phyloP scores from a whole-genome alignment of 768 basidiomycete species.

The Pilatotrama ljubarskyi region DNA sequence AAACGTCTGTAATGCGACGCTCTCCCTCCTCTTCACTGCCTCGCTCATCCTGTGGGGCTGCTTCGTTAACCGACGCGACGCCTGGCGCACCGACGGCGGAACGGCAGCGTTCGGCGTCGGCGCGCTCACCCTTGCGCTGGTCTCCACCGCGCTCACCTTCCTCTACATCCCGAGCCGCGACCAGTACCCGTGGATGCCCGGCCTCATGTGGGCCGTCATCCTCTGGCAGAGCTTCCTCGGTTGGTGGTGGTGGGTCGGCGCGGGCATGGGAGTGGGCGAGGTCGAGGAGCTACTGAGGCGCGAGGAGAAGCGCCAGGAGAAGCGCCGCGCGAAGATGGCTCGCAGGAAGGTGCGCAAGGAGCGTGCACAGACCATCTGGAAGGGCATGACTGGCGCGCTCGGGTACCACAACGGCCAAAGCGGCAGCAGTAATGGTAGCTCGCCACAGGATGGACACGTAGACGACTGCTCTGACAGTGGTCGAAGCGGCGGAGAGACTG shows the following conservation, averaged over 20 bases:
- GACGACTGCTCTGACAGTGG: constrained; percentile 16
- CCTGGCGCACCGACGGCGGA: constrained; percentile 96
- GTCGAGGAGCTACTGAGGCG: constrained; percentile 59
- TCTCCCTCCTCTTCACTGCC: constrained; percentile 91
- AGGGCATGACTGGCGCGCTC: constrained; percentile 56
- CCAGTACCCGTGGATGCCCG: constrained; percentile 89
- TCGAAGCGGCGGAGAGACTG: neutral
- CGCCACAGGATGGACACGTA: neutral
- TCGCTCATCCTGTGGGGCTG: constrained; percentile 93
- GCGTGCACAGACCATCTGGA: constrained; percentile 58
- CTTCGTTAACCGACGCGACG: constrained; percentile 82
- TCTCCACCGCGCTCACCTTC: constrained; percentile 85
- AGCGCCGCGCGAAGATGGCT: constrained; percentile 48
- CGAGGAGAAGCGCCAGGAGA: constrained; percentile 54
- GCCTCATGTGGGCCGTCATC: constrained; percentile 86
- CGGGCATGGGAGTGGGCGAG: constrained; percentile 76
- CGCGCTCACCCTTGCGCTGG: constrained; percentile 77
- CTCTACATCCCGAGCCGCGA: constrained; percentile 82
- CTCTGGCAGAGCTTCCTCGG: constrained; percentile 97
- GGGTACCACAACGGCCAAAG: neutral
- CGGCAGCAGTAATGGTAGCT: neutral
- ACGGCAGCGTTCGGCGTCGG: constrained; percentile 92
- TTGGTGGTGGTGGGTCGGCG: constrained; percentile 99
- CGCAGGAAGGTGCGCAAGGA: constrained; percentile 50
- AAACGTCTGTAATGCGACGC: constrained; percentile 94